Base-by-base conservation (phyloP, 257 asterid species). In the Solanum infundibuliforme region DNA sequence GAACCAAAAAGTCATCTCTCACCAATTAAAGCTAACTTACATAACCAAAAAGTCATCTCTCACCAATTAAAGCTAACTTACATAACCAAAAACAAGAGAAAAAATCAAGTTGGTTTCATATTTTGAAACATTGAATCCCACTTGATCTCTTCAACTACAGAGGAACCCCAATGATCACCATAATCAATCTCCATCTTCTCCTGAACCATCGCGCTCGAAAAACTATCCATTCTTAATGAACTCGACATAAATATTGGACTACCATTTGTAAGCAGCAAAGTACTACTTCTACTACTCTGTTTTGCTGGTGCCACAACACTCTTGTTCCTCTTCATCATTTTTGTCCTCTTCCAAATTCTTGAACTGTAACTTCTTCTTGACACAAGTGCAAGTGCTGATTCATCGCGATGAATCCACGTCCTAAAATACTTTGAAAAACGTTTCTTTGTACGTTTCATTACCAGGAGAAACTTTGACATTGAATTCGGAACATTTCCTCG, bases 81-180 rank as follows among this genome's bases (percentile, higher is more conserved):
- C 48, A 72, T 5, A 69, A 27, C 20, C 60, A 55, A 46, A 81
- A 79, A 36, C 27, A 41, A 16, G 7, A 5, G 7, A 25, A 12
- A 38, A 38, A 5, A 58, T 93, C 87, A 95, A 91, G 97, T 95
- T n/a, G 98, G 98, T 85, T 94, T 95, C 92, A 94, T 87, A 88
- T 95, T 93, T n/a, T 93, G 97, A 92, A 95, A 94, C 97, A 93
- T 92, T 3, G 98, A 79, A 90, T 94, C 96, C 98, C 98, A 95
- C 91, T 92, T 92, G 87, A 92, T 90, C 86, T 95, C 95, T 75
- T 95, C 97, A 87, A 90, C 92, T 3, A 89, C 93, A 88, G 91
- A 84, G 1, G 95, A 88, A 89, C 92, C 91, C 89, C 92, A 91
- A 60, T 93, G 93, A 7, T 94, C 93, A 18, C 84, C 89, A 41